Evolutionary conservation across 139 green algal genomes (phyloP), one percentile per base, ranked within the genome.

Genomic region (Axilococcus clingmanii): DNA sequence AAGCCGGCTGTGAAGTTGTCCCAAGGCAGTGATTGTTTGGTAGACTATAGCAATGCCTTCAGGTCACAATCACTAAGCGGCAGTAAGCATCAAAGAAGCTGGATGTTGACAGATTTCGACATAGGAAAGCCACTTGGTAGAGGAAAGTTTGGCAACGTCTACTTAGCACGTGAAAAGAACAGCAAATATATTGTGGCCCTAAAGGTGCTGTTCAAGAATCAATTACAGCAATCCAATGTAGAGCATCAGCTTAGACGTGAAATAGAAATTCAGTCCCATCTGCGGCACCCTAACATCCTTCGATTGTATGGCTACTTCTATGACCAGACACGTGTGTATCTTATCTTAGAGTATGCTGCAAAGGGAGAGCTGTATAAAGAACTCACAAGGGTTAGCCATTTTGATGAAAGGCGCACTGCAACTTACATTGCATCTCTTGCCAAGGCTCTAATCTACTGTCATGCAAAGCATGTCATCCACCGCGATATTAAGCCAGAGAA

Each of bases 401-500:
- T 98, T 71, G 65, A 71, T 35, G 91, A 98, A 72, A 34, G 54
- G 48, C 68, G 62, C 1, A 78, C 89, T 12, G 91, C 91, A 19
- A 94, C 71, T 77, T 94, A 96, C 70, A 82, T 96, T 29, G 71
- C 75, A 24, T 76, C 69, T 15, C 71, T 99, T 46, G 74, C 87
- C 8, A 63, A 76, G 24, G 92, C 92, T 3, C 77, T 99, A 34
- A 35, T 69, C 9, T 95, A 99, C 75, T 95, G 87, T 76, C 91
- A 99, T 75, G 77, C 72, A 42, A 96, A 97, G 79, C 85, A 98
- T 58, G 88, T 99, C 19, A 98, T 99, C 53, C 92, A 99, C 72
- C 61, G 91, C 8, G 91, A 99, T 71, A 97, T 99, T 81, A 99
- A 94, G 67, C 89, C 89, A 7, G 92, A 99, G 71, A 99, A 99